These are phyloP conservation scores for Leishmania lainsoni DNA, from an alignment of 208 protist genomes.

Conservation along the genomic window DNA sequence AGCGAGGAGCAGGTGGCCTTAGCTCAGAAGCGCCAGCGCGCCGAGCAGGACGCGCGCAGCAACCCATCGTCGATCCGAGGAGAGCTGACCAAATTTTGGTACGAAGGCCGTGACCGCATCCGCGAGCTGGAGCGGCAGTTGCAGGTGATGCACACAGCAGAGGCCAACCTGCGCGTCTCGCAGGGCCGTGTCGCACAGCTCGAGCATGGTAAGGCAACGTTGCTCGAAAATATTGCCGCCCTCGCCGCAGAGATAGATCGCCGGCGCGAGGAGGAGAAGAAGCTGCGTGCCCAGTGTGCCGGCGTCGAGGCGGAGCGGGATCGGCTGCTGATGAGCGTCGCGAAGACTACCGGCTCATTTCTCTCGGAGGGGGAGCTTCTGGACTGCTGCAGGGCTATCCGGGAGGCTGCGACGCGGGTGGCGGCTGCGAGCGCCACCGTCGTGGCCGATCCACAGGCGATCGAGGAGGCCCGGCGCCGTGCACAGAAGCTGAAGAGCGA, in stretches of 20 bases:
- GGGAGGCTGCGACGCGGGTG: constrained; percentile 54
- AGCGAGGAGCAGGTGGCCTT: constrained; percentile 29
- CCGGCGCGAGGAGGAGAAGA: constrained; percentile 57
- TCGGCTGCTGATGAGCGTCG: constrained; percentile 40
- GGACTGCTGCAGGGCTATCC: constrained; percentile 48
- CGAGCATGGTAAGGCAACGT: constrained; percentile 44
- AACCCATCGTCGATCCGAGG: constrained; percentile 63
- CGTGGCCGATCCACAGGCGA: constrained; percentile 62
- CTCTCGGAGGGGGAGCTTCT: constrained; percentile 44
- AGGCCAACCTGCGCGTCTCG: constrained; percentile 38
- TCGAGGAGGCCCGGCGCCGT: constrained; percentile 54
- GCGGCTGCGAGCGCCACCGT: constrained; percentile 67
- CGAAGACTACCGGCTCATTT: constrained; percentile 14
- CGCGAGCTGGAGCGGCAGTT: constrained; percentile 46
- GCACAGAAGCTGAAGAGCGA: constrained; percentile 77
- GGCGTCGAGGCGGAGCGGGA: constrained; percentile 77
- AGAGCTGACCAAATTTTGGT: constrained; percentile 73
- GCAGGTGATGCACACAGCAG: constrained; percentile 39
- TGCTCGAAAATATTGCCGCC: constrained; percentile 45
- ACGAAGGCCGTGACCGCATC: constrained; percentile 61
- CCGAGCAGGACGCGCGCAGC: constrained; percentile 41
- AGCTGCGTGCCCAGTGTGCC: constrained; percentile 50
- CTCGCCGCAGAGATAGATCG: constrained; percentile 58
- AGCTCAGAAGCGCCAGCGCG: constrained; percentile 49
- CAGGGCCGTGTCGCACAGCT: constrained; percentile 61